phyloP scores from a whole-genome alignment of 2,329 filamentous ascomycete species.

The Cucurbitaria berberidis region DNA sequence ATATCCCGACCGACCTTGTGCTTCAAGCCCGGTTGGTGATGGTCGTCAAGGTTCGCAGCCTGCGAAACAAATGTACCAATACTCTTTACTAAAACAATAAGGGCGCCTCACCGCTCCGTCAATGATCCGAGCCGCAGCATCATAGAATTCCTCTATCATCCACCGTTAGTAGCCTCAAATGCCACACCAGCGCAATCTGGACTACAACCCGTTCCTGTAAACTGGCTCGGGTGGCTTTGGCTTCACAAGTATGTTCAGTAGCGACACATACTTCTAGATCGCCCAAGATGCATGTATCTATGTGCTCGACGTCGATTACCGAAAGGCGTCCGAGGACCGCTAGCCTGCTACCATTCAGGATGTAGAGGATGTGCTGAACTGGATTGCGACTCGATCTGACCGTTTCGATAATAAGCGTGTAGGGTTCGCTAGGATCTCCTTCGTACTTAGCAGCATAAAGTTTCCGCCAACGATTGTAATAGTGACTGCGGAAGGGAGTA shows the following conservation, averaged over 20 bases:
- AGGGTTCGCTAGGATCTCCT: constrained; percentile 47
- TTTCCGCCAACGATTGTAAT: constrained; percentile 40
- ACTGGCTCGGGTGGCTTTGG: constrained; percentile 47
- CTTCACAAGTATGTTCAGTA: constrained; percentile 44
- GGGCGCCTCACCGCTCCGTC: constrained; percentile 25
- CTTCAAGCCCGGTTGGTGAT: constrained; percentile 4
- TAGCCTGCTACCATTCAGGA: constrained; percentile 50
- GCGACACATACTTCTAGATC: constrained; percentile 49
- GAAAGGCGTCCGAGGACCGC: constrained; percentile 48
- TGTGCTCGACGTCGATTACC: constrained; percentile 49
- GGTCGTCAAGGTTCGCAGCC: not conserved
- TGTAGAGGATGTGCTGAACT: constrained; percentile 43
- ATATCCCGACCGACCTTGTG: no score
- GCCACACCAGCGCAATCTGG: not conserved
- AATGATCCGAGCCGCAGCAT: constrained; percentile 21
- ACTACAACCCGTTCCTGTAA: constrained; percentile 38
- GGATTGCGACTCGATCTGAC: constrained; percentile 37
- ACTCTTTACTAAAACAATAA: not conserved
- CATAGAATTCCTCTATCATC: constrained; percentile 28
- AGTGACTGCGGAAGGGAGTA: constrained; percentile 47
- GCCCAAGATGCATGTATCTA: constrained; percentile 33
- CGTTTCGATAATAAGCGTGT: constrained; percentile 39
- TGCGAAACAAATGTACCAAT: not conserved
- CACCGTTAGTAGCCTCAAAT: not conserved
- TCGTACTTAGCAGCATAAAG: constrained; percentile 29